phyloP scores from a whole-genome alignment of 768 basidiomycete genomes.

The Suillus tomentosus region DNA sequence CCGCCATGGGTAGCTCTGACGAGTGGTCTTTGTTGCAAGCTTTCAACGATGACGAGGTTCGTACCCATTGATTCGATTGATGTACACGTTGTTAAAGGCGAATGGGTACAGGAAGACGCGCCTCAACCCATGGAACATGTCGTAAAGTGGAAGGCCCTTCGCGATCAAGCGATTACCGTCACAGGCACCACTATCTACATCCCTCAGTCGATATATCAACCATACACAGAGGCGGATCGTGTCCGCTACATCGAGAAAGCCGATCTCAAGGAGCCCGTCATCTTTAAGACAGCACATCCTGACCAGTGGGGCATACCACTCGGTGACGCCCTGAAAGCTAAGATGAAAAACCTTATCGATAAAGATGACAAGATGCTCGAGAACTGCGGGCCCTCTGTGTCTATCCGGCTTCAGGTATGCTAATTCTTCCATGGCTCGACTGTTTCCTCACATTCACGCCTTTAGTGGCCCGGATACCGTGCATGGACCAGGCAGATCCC shows the following conservation, averaged over 20 bases:
- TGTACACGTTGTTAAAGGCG: background rate
- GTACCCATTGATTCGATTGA: background rate
- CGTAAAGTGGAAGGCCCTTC: conserved; percentile 27
- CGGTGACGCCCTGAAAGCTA: conserved; percentile 62
- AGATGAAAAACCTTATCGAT: conserved; percentile 52
- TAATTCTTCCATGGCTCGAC: conserved; percentile 5
- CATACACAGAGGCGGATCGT: conserved; percentile 75
- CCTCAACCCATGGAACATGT: conserved; percentile 29
- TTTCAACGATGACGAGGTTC: background rate
- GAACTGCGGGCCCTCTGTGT: conserved; percentile 76
- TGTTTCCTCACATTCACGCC: conserved; percentile 3
- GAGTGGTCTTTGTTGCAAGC: background rate
- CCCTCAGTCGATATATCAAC: conserved; percentile 72
- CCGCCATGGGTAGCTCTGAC: background rate
- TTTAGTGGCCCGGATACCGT: conserved; percentile 78
- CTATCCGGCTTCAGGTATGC: conserved; percentile 72
- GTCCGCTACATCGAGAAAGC: conserved; percentile 77
- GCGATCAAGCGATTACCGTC: conserved; percentile 21
- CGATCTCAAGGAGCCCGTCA: conserved; percentile 61
- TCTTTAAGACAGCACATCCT: conserved; percentile 57
- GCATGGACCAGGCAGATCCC: conserved; percentile 82
- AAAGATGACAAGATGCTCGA: conserved; percentile 70
- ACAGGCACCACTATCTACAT: conserved; percentile 50
- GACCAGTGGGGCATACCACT: conserved; percentile 63
- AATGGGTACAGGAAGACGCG: conserved; percentile 21